A percentile compares a stretch with the other conserved stretches of the same genome.
These are phyloP conservation scores for Larix kaempferi DNA, from an alignment of 75 land plant species.

Conservation along the genomic window DNA sequence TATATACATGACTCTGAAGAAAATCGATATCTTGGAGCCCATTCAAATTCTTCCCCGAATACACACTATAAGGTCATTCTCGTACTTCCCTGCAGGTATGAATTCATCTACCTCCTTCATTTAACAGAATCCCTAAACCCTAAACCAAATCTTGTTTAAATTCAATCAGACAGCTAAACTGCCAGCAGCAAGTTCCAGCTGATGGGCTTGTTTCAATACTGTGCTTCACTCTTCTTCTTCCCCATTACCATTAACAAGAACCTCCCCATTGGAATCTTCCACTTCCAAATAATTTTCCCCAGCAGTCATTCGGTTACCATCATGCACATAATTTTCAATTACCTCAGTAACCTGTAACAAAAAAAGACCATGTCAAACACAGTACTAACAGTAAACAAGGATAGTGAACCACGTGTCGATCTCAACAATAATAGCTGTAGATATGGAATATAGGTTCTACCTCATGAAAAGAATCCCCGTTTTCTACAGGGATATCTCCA, in stretches of 20 bases:
- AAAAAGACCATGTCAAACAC: neutral
- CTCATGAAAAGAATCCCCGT: constrained; percentile 28
- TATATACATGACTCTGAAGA: too few relatives aligned
- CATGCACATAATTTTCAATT: constrained; percentile 7
- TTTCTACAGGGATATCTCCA: constrained; percentile 27
- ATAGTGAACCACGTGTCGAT: neutral
- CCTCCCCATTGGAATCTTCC: constrained; percentile 10
- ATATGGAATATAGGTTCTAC: neutral
- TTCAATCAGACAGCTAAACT: neutral
- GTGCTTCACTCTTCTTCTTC: neutral
- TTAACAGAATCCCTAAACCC: neutral
- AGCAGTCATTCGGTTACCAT: constrained; percentile 1
- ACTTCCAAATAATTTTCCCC: neutral
- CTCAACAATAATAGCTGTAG: neutral
- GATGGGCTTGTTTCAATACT: neutral
- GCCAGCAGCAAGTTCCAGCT: neutral
- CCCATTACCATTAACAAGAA: constrained; percentile 15
- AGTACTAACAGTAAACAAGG: constrained; percentile 5
- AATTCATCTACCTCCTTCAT: neutral
- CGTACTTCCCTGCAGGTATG: neutral
- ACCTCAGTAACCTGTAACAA: neutral
- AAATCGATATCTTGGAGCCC: too few relatives aligned
- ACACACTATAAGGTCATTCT: neutral
- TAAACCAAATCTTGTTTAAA: neutral
- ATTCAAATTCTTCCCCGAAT: neutral